Evolutionary conservation across 2,329 filamentous ascomycete species (phyloP), one percentile per base, ranked within the genome.

Genomic region (Pseudogymnoascus sp.): DNA sequence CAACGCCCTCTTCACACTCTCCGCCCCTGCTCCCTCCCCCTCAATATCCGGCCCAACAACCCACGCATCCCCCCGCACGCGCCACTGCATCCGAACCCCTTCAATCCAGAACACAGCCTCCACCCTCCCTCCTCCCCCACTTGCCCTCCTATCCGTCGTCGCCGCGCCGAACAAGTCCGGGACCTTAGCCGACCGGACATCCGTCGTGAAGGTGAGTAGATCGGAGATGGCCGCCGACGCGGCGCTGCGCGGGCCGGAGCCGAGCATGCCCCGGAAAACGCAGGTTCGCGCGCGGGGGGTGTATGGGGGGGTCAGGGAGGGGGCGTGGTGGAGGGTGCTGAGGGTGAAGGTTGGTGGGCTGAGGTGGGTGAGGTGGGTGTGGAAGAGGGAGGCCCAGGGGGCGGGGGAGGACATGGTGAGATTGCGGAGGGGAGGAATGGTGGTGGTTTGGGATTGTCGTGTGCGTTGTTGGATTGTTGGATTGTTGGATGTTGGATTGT

Each of bases 231-330:
- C 96, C 0, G 84, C 76, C 5, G 19, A 19, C 19, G 76, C 73
- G 97, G 97, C 65, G 80, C 79, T 66, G 85, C 80, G 2, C 3
- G 88, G 87, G 0, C 96, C 79, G 62, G 82, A 81, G 0, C 86
- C 87, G 84, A 90, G 96, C 76, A 96, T 86, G 68, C 92, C 91
- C 64, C 93, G 88, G 76, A 86, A 93, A 70, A 96, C 85, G 75
- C 92, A 94, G 70, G 85, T 92, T 61, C 92, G 85, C 7, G 85
- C 88, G 61, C 90, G 83, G 1, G 86, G 75, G 3, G 71, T 58
- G 49, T 69, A 72, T 3, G 67, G 69, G 75, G 67, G 49, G 73
- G 72, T 0, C 77, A 72, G n/a, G 75, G 75, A 36, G 5, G 55
- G 30, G 8, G 22, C 16, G 22, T 59, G 55, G 55, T 79, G 74